These are phyloP conservation scores for Peltaster fructicola DNA, from an alignment of 2,329 filamentous ascomycete species.

Conservation along the genomic window DNA sequence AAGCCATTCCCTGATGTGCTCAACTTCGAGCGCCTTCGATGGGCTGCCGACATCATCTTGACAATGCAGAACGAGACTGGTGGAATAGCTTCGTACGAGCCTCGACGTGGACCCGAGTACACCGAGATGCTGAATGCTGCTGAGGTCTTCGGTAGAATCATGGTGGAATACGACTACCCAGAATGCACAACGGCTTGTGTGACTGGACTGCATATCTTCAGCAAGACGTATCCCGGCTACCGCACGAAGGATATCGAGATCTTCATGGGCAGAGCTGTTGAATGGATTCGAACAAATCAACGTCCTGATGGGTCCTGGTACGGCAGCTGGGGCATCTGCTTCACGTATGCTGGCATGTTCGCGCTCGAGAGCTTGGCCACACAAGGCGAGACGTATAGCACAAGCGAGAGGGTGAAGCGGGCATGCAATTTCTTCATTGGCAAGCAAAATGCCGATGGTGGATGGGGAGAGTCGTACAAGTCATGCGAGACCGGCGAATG, in stretches of 20 bases:
- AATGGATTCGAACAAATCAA: constrained; percentile 70
- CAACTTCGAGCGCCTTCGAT: constrained; percentile 59
- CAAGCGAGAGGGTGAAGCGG: constrained; percentile 48
- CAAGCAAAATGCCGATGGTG: constrained; percentile 73
- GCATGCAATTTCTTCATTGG: constrained; percentile 76
- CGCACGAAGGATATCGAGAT: constrained; percentile 53
- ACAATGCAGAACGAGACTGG: constrained; percentile 79
- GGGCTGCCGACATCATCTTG: constrained; percentile 77
- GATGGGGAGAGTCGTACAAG: constrained; percentile 92
- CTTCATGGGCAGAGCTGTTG: constrained; percentile 56
- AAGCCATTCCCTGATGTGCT: constrained; percentile 49
- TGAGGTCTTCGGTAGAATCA: constrained; percentile 90
- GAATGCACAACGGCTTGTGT: constrained; percentile 95
- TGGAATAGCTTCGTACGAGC: constrained; percentile 82
- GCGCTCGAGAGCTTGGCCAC: constrained; percentile 71
- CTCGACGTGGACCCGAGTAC: constrained; percentile 55
- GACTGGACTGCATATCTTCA: constrained; percentile 70
- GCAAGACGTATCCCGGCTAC: constrained; percentile 65
- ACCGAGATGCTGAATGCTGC: constrained; percentile 84
- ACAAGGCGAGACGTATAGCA: constrained; percentile 65
- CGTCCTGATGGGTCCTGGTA: constrained; percentile 84
- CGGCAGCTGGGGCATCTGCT: constrained; percentile 94
- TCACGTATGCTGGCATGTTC: constrained; percentile 95
- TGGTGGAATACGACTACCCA: constrained; percentile 97
- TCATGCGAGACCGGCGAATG: constrained; percentile 65